phyloP scores from a whole-genome alignment of 2,329 filamentous ascomycete genomes.

The Canariomyces notabilis region DNA sequence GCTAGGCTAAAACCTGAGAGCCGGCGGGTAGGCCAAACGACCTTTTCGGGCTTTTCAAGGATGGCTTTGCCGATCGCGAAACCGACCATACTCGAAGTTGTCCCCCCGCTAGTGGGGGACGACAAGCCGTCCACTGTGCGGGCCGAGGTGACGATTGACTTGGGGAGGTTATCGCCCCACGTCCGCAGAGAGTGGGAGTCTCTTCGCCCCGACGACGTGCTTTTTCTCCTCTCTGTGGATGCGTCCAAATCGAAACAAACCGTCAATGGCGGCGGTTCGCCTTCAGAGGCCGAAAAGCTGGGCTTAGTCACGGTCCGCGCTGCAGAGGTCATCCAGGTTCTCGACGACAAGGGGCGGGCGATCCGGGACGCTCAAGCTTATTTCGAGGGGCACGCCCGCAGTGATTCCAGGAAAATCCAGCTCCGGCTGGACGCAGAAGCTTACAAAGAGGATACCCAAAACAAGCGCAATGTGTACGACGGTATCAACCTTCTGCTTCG shows the following conservation, averaged over 20 bases:
- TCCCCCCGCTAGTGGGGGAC: constrained; percentile 77
- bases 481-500: constrained; percentile 81
- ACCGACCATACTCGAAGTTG: constrained; percentile 80
- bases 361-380: constrained; percentile 60
- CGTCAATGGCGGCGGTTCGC: constrained; percentile 46
- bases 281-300: constrained; percentile 53
- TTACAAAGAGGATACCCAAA: constrained; percentile 74
- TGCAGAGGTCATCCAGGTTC: constrained; percentile 78
- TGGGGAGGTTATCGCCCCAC: constrained; percentile 70
- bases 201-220: constrained; percentile 77
- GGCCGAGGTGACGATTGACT: constrained; percentile 80
- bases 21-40: constrained; percentile 58
- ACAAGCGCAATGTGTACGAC: constrained; percentile 76
- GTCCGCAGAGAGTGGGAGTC: constrained; percentile 86
- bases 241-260: constrained; percentile 48
- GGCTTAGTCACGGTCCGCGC: constrained; percentile 69
- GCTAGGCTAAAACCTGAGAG: constrained; percentile 70
- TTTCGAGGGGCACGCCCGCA: constrained; percentile 57
- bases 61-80: constrained; percentile 88
- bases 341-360: constrained; percentile 76
- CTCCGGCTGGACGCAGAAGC: constrained; percentile 74
- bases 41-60: constrained; percentile 78
- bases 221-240: constrained; percentile 79
- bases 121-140: constrained; percentile 77
- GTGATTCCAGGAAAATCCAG: constrained; percentile 63